Evolutionary conservation across 179 eudicot genomes (phyloP).

Genomic region (Beta lomatogona): DNA sequence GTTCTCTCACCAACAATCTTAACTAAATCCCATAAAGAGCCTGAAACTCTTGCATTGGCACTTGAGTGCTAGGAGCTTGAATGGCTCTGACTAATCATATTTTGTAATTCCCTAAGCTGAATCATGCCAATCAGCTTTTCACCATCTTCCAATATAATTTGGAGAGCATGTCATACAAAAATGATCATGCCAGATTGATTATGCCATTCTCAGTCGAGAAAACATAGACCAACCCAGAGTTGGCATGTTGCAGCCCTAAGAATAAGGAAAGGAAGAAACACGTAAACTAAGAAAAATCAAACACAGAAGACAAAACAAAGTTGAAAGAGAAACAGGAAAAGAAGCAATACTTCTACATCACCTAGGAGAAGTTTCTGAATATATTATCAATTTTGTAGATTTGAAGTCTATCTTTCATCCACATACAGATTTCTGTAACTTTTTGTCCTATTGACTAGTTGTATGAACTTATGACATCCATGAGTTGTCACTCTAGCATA

Average conservation of each 20-base stretch:
- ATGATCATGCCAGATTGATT: background rate
- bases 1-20: constrained; percentile 92
- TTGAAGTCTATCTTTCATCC: too few relatives aligned
- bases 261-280: too few relatives aligned
- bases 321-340: too few relatives aligned
- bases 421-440: too few relatives aligned
- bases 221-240: background rate
- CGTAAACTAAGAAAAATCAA: too few relatives aligned
- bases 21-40: constrained; percentile 92
- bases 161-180: constrained; percentile 77
- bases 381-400: too few relatives aligned
- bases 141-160: constrained; percentile 91
- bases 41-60: constrained; percentile 56
- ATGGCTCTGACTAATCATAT: constrained; percentile 60
- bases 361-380: too few relatives aligned
- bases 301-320: too few relatives aligned
- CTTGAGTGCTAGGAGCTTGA: constrained; percentile 42
- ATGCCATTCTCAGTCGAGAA: background rate
- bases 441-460: too few relatives aligned
- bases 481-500: too few relatives aligned
- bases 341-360: too few relatives aligned
- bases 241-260: background rate
- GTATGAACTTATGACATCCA: too few relatives aligned
- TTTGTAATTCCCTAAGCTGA: constrained; percentile 78
- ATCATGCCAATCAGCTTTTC: constrained; percentile 91